These are phyloP conservation scores for Sphagnum tenellum DNA, from an alignment of 225 moss, liverwort and hornwort species.

Conservation along the genomic window DNA sequence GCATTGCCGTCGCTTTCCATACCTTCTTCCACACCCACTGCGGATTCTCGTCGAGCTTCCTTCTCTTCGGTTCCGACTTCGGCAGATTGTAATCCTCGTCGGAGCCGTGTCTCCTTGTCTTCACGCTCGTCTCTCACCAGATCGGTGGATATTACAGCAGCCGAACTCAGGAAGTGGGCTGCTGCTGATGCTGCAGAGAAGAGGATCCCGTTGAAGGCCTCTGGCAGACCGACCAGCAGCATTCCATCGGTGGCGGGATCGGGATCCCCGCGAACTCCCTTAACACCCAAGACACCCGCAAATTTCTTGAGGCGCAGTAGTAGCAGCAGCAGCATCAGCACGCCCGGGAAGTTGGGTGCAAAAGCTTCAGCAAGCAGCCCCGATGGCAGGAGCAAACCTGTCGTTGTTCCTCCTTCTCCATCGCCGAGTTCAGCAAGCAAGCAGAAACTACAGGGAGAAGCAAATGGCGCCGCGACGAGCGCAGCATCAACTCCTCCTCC, in stretches of 20 bases:
- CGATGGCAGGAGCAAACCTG: background rate
- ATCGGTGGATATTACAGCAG: constrained; percentile 22
- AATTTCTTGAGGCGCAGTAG: constrained; percentile 6
- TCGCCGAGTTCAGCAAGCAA: background rate
- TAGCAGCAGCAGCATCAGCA: constrained; percentile 2
- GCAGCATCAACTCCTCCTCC: too few species aligned
- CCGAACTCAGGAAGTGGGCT: constrained; percentile 23
- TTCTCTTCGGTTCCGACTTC: too few species aligned
- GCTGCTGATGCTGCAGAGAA: constrained; percentile 6
- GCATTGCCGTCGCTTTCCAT: background rate
- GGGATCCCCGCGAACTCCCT: background rate
- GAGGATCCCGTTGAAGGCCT: constrained; percentile 25
- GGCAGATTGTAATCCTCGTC: too few species aligned
- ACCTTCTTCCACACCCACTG: too few species aligned
- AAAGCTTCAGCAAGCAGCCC: constrained; percentile 14
- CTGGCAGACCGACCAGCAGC: constrained; percentile 14
- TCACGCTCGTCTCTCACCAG: constrained; percentile 19
- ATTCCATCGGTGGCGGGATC: background rate
- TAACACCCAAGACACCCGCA: background rate
- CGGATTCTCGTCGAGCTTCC: too few species aligned
- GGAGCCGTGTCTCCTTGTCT: constrained; percentile 13
- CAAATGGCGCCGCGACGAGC: constrained; percentile 15
- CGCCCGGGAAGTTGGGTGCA: constrained; percentile 8
- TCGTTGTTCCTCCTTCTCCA: too few species aligned
- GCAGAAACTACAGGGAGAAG: constrained; percentile 13